A percentile compares a stretch with the other conserved stretches of the same genome.
Evolutionary conservation across 2,329 filamentous ascomycete species (phyloP).

Genomic region (Aspergillus flavus): DNA sequence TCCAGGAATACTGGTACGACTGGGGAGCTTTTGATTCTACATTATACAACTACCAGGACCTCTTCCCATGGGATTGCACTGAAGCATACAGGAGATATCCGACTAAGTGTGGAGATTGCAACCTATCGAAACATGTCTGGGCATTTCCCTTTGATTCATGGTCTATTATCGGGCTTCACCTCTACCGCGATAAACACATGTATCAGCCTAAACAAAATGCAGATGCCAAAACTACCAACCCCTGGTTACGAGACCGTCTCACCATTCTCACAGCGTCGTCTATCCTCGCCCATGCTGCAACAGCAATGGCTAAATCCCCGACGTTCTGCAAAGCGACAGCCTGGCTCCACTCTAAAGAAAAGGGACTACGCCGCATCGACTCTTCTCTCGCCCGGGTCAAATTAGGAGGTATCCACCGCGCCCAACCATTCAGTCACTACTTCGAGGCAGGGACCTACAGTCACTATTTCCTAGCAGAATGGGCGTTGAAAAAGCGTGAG

Average conservation of each 20-base stretch:
- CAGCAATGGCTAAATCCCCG: conserved; percentile 38
- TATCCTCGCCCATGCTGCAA: conserved; percentile 34
- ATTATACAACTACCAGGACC: conserved; percentile 45
- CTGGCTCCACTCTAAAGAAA: conserved; percentile 34
- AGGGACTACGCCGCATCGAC: conserved; percentile 4
- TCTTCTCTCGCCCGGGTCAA: conserved; percentile 32
- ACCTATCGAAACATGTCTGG: conserved; percentile 49
- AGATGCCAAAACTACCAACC: not conserved
- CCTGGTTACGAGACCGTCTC: conserved; percentile 43
- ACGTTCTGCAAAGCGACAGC: conserved; percentile 33
- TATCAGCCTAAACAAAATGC: conserved; percentile 30
- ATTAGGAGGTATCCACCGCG: conserved; percentile 48
- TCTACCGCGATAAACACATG: conserved; percentile 38
- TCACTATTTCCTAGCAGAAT: not conserved
- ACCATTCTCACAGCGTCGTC: conserved; percentile 36
- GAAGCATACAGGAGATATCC: conserved; percentile 46
- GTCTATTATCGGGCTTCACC: conserved; percentile 46
- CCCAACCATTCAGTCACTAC: conserved; percentile 44
- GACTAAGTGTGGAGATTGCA: conserved; percentile 44
- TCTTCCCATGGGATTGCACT: conserved; percentile 54
- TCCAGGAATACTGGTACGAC: conserved; percentile 52
- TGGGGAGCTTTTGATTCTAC: conserved; percentile 46
- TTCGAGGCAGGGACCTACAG: conserved; percentile 26
- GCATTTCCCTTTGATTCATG: conserved; percentile 51
- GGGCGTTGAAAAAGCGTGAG: not conserved